phyloP scores from a whole-genome alignment of 2,329 filamentous ascomycete genomes.

The Bretziella fagacearum region DNA sequence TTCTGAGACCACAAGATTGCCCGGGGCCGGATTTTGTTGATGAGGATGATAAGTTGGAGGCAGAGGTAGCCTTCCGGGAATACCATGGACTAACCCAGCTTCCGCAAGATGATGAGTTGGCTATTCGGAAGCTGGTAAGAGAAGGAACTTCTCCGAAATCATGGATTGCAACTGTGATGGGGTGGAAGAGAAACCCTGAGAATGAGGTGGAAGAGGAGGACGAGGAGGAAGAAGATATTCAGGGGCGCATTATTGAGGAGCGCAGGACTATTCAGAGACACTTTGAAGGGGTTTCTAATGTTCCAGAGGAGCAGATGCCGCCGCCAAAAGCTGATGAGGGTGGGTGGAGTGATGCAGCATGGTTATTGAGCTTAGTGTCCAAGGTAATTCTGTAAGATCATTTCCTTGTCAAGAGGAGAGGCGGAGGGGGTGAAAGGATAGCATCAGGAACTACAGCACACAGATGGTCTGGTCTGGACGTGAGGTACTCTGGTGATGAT shows the following conservation, averaged over 20 bases:
- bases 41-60: conserved; percentile 41
- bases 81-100: conserved; percentile 24
- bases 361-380: conserved; percentile 47
- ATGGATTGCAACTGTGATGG: conserved; percentile 42
- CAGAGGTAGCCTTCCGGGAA: conserved; percentile 16
- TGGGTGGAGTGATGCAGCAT: conserved; percentile 50
- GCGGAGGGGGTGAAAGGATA: neutral
- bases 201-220: conserved; percentile 24
- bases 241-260: conserved; percentile 15
- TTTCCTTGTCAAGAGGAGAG: too few species aligned
- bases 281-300: conserved; percentile 18
- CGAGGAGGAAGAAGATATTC: conserved; percentile 23
- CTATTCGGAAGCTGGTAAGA: conserved; percentile 39
- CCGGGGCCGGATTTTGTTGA: conserved; percentile 46
- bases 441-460: neutral
- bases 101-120: conserved; percentile 38
- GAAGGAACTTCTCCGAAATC: conserved; percentile 34
- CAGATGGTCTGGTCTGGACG: neutral
- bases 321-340: conserved; percentile 36
- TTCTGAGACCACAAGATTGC: neutral
- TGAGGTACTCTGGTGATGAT: neutral
- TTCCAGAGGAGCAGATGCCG: conserved; percentile 31
- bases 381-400: conserved; percentile 41
- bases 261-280: conserved; percentile 7
- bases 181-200: conserved; percentile 37